Conservation (phyloP, 1,284 basidiomycete genomes). For the Apiotrichum brassicae region DNA sequence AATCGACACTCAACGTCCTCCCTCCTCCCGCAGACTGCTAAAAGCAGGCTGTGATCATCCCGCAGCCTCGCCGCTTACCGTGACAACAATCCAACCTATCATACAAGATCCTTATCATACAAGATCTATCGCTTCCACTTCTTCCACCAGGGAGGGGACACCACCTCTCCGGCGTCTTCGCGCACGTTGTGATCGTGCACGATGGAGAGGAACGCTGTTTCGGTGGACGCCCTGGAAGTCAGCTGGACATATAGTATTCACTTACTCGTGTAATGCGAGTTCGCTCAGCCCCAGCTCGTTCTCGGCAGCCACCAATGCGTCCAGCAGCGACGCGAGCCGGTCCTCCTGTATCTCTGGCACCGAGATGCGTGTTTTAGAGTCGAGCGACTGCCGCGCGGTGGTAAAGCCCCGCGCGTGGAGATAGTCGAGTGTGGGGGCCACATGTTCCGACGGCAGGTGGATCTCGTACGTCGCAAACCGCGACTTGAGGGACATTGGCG, state of each 20-base stretch:
- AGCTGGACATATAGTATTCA: neutral
- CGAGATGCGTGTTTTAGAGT: constrained; percentile 28
- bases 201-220: no score
- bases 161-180: no score
- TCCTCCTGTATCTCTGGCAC: constrained; percentile 28
- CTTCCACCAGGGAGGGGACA: no score
- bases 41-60: no score
- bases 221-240: no score
- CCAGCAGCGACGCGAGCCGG: constrained; percentile 20
- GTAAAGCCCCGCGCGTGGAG: constrained; percentile 60
- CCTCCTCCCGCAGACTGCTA: no score
- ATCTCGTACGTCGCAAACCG: constrained; percentile 70
- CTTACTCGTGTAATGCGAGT: constrained; percentile 35
- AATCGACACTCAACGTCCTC: no score
- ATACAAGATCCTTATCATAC: no score
- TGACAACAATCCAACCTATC: no score
- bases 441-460: constrained; percentile 62
- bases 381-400: constrained; percentile 40
- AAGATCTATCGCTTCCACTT: no score
- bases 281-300: constrained; percentile 7
- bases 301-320: constrained; percentile 18
- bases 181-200: no score
- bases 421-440: constrained; percentile 54
- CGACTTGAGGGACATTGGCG: constrained; percentile 57
- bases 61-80: no score